Evolutionary conservation across 441 rosid genomes (phyloP), one percentile per base, ranked within the genome.

Genomic region (Pelargonium australe): DNA sequence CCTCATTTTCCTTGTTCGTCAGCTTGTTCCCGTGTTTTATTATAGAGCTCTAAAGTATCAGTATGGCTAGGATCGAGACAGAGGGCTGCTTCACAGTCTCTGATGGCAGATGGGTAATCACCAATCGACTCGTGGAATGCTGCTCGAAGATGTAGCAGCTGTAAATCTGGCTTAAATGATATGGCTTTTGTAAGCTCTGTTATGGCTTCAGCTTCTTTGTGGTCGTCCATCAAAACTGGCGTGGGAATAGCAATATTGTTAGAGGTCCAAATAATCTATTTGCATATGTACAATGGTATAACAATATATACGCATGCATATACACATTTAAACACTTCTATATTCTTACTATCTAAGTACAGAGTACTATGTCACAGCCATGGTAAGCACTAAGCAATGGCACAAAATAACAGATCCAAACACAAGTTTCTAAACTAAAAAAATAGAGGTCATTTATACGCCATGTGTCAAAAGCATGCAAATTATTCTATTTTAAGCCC

Each of bases 71-170:
- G 90, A 61, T 95, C 97, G 49, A 92, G 87, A 72, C 97, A 87
- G 19, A 95, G 89, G 34, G 98, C 99, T 66, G 99, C 99, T 84
- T 90, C 97, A 68, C 96, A 92, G 71, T 95, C 99, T 80, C 85
- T 82, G 10, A 85, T 6, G 2, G 97, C 79, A 34, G 85, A 81
- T 16, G 73, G 51, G 65, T 73, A 69, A 75, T 85, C 85, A 43
- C 95, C 89, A 81, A 85, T 86, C 1, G 98, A 92, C 67, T 90
- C 98, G 3, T 85, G 85, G 76, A 92, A 92, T 64, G 98, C 96
- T 57, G 99, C 97, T 73, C 92, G 84, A 77, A 92, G 93, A 86
- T 90, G 96, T 10, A 95, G 83, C 64, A 95, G 85, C 79, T 90
- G 99, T 40, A 90, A 86, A 77, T 95, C 98, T 57, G 96, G 99